Conservation (phyloP, 441 rosid species). For the Pelargonium australe region DNA sequence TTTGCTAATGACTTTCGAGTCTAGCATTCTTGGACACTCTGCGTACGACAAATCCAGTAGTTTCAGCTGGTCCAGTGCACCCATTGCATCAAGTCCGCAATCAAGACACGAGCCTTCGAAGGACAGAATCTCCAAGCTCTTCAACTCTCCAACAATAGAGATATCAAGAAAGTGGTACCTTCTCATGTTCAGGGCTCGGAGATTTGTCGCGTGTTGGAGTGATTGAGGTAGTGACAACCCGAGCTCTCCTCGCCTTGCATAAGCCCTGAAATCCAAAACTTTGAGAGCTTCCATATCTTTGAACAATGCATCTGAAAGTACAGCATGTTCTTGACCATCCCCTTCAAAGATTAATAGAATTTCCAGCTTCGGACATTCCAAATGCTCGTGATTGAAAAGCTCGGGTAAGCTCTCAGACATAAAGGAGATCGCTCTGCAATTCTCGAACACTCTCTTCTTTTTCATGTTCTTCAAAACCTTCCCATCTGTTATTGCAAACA, state of each 20-base stretch:
- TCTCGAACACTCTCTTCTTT: background rate
- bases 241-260: background rate
- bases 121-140: background rate
- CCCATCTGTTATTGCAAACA: background rate
- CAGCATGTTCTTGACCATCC: background rate
- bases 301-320: background rate
- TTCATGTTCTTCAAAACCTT: background rate
- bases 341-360: background rate
- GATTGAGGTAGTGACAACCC: background rate
- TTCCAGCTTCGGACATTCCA: background rate
- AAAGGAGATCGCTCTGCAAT: background rate
- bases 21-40: background rate
- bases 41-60: background rate
- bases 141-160: background rate
- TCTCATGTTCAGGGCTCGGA: background rate
- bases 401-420: background rate
- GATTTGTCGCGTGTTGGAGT: background rate
- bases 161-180: background rate
- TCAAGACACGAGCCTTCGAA: background rate
- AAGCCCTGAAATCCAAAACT: background rate
- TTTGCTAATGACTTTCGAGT: background rate
- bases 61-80: background rate
- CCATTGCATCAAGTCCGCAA: background rate
- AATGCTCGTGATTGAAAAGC: background rate
- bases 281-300: background rate